phyloP scores from a whole-genome alignment of 2,329 filamentous ascomycete genomes.

The Fusarium anthophilum region DNA sequence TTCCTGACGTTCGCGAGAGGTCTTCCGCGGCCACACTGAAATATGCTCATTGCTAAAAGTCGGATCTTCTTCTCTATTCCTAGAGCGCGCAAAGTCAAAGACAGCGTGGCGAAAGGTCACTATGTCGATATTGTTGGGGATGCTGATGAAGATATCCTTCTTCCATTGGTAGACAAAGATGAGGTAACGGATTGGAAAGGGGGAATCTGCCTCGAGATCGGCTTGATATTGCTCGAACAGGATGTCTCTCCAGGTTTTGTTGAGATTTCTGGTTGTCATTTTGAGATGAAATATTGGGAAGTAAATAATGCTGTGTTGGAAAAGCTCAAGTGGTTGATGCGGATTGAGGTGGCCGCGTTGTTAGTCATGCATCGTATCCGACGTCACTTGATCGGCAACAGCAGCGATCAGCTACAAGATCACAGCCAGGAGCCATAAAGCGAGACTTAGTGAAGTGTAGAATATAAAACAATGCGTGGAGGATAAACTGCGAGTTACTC shows the following conservation, averaged over 20 bases:
- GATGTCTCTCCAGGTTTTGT: slow-evolving; percentile 19
- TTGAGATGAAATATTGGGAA: neutral
- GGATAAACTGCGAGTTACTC: too few relatives aligned
- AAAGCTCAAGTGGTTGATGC: neutral
- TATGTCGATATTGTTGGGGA: neutral
- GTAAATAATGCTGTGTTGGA: neutral
- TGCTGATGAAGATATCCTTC: neutral
- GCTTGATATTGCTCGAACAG: neutral
- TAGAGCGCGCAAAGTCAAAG: neutral
- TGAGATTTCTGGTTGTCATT: slow-evolving; percentile 24
- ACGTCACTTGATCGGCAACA: neutral
- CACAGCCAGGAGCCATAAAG: neutral
- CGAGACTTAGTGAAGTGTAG: fast-evolving
- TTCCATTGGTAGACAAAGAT: neutral
- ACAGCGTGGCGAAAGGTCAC: neutral
- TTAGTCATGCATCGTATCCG: neutral
- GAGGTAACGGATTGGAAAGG: slow-evolving; percentile 39
- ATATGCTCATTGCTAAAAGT: neutral
- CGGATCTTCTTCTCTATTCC: neutral
- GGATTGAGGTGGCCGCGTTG: neutral
- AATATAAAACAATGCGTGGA: too few relatives aligned
- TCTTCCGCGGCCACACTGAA: neutral
- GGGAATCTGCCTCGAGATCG: slow-evolving; percentile 39
- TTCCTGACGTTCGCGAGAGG: neutral
- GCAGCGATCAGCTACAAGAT: neutral